Percentiles rank a stretch among this genome's conserved stretches.
Conservation (phyloP, 257 asterid species). For the Capsicum chinense region DNA sequence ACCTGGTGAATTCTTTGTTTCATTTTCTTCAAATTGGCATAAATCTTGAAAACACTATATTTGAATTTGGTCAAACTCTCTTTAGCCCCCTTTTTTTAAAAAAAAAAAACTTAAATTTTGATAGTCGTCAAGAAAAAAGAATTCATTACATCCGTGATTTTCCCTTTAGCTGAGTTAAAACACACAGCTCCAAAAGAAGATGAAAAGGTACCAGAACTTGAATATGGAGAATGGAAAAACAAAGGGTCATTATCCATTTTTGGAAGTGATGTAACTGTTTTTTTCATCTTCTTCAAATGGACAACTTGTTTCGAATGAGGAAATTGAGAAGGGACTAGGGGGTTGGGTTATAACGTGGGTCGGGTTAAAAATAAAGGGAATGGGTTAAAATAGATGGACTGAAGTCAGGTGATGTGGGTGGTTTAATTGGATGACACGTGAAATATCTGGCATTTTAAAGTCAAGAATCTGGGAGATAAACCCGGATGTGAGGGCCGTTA, state of each 20-base stretch:
- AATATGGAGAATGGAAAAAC: neutral
- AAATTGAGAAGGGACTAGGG: neutral
- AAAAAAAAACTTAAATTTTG: too few species aligned
- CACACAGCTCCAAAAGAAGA: neutral
- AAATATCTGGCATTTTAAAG: neutral
- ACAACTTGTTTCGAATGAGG: neutral
- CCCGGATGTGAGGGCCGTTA: neutral
- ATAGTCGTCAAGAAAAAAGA: neutral
- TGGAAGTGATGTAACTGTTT: neutral
- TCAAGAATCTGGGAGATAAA: neutral
- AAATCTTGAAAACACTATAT: slow-evolving; percentile 30
- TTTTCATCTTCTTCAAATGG: neutral
- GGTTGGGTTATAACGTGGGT: neutral
- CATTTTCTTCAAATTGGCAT: slow-evolving; percentile 30
- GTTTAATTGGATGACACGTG: neutral
- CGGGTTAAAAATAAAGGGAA: neutral
- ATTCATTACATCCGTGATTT: neutral
- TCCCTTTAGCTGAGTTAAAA: neutral
- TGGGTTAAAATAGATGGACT: neutral
- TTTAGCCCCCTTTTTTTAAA: neutral
- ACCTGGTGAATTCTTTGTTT: slow-evolving; percentile 66
- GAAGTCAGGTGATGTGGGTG: neutral
- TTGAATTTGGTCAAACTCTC: slow-evolving; percentile 42
- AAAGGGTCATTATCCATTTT: slow-evolving; percentile 5
- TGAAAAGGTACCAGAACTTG: neutral